A percentile compares a stretch with the other conserved stretches of the same genome.
Conservation (phyloP, 2,329 filamentous ascomycete species). For the Pseudopyrenochaeta lycopersici region DNA sequence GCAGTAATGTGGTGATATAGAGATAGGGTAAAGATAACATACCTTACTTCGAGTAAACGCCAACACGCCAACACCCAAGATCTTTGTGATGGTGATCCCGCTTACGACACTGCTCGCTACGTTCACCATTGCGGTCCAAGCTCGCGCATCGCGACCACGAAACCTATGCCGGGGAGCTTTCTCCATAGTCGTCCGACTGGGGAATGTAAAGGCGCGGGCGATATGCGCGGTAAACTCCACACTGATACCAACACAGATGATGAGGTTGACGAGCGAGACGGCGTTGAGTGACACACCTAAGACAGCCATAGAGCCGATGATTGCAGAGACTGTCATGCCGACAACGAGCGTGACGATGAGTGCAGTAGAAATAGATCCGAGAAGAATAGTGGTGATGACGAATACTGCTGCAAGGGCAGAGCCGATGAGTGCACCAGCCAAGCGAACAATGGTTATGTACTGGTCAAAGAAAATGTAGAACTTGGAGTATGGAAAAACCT, state of each 20-base stretch:
- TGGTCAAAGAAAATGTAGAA: slow-evolving; percentile 99
- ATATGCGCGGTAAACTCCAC: slow-evolving; percentile 99
- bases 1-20: too few species aligned
- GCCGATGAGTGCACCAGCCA: slow-evolving; percentile 81
- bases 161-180: slow-evolving; percentile 76
- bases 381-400: slow-evolving; percentile 76
- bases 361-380: slow-evolving; percentile 85
- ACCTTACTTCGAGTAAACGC: slow-evolving; percentile 91
- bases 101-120: slow-evolving; percentile 95
- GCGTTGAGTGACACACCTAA: slow-evolving; percentile 91
- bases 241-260: slow-evolving; percentile 95
- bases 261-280: slow-evolving; percentile 91
- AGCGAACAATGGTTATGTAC: slow-evolving; percentile 82
- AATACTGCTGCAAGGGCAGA: slow-evolving; percentile 88
- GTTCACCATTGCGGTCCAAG: slow-evolving; percentile 93
- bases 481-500: slow-evolving; percentile 95
- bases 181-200: slow-evolving; percentile 82
- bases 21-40: slow-evolving; percentile 12
- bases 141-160: slow-evolving; percentile 81
- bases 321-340: slow-evolving; percentile 91
- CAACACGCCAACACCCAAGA: slow-evolving; percentile 88
- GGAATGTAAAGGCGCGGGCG: slow-evolving; percentile 94
- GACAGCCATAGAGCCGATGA: slow-evolving; percentile 93
- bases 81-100: slow-evolving; percentile 94
- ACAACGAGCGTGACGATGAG: slow-evolving; percentile 86